Evolutionary conservation across 345 rosid genomes (phyloP).

Genomic region (Garcia nutans): DNA sequence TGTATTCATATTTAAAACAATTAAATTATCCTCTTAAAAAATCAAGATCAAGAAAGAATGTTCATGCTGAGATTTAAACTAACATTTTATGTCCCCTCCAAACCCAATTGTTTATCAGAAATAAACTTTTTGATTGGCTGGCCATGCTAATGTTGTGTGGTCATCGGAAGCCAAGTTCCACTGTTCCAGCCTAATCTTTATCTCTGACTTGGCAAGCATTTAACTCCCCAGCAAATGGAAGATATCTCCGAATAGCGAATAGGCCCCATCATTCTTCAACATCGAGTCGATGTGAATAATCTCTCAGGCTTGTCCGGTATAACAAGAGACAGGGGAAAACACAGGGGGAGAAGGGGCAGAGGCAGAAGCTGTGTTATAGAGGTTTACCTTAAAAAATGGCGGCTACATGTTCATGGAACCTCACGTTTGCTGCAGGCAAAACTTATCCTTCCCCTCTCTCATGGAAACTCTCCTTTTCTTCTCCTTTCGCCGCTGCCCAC

Average conservation of each 20-base stretch:
- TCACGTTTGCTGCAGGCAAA: conserved; percentile 3
- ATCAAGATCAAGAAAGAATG: no score
- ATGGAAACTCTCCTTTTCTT: conserved; percentile 13
- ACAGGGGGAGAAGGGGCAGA: not conserved
- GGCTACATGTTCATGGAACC: conserved; percentile 14
- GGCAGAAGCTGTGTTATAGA: not conserved
- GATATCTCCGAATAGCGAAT: not conserved
- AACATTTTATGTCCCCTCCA: no score
- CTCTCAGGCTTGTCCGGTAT: no score
- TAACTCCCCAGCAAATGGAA: not conserved
- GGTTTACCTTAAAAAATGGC: conserved; percentile 2
- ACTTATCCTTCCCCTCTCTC: conserved; percentile 6
- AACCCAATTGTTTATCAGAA: not conserved
- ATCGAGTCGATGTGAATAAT: not conserved
- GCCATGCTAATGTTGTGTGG: not conserved
- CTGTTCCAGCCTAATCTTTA: not conserved
- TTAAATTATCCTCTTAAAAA: no score
- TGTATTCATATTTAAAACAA: no score
- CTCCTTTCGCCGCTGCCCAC: conserved; percentile 3
- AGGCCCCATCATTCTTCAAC: not conserved
- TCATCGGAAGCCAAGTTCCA: not conserved
- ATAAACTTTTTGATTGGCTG: not conserved
- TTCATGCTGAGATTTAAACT: no score
- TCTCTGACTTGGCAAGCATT: conserved; percentile 14
- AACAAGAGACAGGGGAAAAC: not conserved